phyloP scores from a whole-genome alignment of 129 eudicot species.

The Pulicaria dysenterica region DNA sequence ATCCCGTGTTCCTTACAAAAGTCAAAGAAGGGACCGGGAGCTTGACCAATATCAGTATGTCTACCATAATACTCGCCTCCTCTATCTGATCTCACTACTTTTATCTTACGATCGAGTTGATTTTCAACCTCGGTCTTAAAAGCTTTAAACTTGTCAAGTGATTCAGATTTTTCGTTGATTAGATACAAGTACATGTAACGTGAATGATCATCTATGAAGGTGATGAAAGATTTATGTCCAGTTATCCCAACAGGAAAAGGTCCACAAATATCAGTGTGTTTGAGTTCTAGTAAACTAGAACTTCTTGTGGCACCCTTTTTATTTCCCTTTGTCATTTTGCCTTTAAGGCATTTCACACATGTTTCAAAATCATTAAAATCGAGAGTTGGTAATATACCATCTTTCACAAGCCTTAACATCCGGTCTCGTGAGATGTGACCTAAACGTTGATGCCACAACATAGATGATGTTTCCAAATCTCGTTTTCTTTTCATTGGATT shows the following conservation, averaged over 20 bases:
- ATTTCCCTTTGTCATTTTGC: neutral
- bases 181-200: neutral
- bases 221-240: neutral
- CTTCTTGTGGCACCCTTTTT: neutral
- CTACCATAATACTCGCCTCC: conserved; percentile 3
- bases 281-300: neutral
- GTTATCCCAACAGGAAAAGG: neutral
- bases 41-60: conserved; percentile 11
- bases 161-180: neutral
- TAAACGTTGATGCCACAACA: neutral
- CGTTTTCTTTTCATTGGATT: neutral
- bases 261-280: neutral
- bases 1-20: conserved; percentile 11
- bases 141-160: neutral
- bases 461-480: neutral
- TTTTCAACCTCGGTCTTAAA: neutral
- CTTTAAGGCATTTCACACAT: neutral
- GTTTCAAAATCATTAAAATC: neutral
- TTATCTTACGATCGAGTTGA: neutral
- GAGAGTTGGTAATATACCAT: neutral
- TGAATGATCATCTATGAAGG: neutral
- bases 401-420: neutral
- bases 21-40: conserved; percentile 1
- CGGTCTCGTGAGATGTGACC: neutral
- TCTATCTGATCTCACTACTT: neutral